A percentile compares a stretch with the other conserved stretches of the same genome.
Conservation (phyloP, 2,329 filamentous ascomycete species). For the Claviceps sp. region DNA sequence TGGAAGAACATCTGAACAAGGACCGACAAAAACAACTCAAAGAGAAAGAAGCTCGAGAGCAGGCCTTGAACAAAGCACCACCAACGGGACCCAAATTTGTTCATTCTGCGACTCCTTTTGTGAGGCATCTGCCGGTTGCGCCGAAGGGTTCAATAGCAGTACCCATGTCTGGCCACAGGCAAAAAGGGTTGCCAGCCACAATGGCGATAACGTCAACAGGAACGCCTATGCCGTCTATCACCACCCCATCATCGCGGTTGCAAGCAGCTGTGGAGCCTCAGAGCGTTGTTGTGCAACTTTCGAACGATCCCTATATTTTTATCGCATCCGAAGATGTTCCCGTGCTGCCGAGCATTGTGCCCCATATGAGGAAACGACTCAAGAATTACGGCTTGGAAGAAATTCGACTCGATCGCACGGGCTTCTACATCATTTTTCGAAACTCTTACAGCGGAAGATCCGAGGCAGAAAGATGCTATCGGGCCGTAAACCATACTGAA, state of each 20-base stretch:
- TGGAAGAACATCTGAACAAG: conserved; percentile 60
- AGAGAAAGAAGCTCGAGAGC: conserved; percentile 17
- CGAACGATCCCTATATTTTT: conserved; percentile 78
- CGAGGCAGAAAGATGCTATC: conserved; percentile 70
- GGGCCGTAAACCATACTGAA: conserved; percentile 63
- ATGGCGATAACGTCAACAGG: background rate
- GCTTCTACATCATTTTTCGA: conserved; percentile 87
- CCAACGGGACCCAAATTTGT: conserved; percentile 25
- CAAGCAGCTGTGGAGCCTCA: conserved; percentile 49
- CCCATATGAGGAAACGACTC: conserved; percentile 80
- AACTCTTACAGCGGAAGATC: conserved; percentile 62
- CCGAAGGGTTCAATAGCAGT: conserved; percentile 66
- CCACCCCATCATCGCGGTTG: conserved; percentile 11
- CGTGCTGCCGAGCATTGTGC: conserved; percentile 70
- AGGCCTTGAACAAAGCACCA: conserved; percentile 17
- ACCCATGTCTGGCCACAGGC: conserved; percentile 20
- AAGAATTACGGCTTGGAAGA: conserved; percentile 72
- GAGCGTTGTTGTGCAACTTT: conserved; percentile 54
- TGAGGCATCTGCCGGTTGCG: conserved; percentile 60
- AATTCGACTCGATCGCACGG: conserved; percentile 69
- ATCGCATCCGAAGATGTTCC: conserved; percentile 80
- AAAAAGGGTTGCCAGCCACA: conserved; percentile 4
- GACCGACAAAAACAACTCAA: conserved; percentile 47
- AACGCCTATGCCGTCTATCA: conserved; percentile 18
- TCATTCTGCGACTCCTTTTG: conserved; percentile 15